These are phyloP conservation scores for Solanum ahanhuiri DNA, from an alignment of 257 asterid genomes.

Conservation along the genomic window DNA sequence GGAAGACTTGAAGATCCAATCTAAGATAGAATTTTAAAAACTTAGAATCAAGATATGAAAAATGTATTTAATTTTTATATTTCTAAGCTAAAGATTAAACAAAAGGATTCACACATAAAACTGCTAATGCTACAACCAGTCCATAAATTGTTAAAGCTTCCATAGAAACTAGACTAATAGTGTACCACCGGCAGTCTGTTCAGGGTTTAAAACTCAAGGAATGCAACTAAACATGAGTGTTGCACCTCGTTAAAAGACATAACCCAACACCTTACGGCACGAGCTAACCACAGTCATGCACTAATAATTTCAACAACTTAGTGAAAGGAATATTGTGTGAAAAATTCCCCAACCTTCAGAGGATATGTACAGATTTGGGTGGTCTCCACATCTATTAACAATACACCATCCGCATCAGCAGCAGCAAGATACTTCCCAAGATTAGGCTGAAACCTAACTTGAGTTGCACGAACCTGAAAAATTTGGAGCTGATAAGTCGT, in stretches of 20 bases:
- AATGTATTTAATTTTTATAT: neutral
- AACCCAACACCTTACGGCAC: neutral
- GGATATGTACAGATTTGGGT: conserved; percentile 16
- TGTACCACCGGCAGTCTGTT: neutral
- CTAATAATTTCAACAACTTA: neutral
- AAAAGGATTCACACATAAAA: neutral
- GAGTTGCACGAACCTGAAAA: conserved; percentile 23
- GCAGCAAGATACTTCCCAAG: conserved; percentile 27
- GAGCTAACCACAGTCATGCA: neutral
- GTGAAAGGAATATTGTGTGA: neutral
- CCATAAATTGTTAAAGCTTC: neutral
- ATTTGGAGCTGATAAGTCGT: neutral
- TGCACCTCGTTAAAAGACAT: neutral
- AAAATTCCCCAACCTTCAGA: conserved; percentile 11
- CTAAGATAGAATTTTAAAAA: neutral
- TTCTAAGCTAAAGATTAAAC: neutral
- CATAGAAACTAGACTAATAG: neutral
- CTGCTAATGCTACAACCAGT: neutral
- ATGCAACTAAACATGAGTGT: neutral
- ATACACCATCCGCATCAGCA: conserved; percentile 15
- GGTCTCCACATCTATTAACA: conserved; percentile 23
- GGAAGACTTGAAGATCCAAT: neutral
- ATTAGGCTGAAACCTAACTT: conserved; percentile 26
- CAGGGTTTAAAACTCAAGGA: neutral
- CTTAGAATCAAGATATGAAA: neutral